phyloP scores from a whole-genome alignment of 2,329 filamentous ascomycete species.

The Huntiella bhutanensis region DNA sequence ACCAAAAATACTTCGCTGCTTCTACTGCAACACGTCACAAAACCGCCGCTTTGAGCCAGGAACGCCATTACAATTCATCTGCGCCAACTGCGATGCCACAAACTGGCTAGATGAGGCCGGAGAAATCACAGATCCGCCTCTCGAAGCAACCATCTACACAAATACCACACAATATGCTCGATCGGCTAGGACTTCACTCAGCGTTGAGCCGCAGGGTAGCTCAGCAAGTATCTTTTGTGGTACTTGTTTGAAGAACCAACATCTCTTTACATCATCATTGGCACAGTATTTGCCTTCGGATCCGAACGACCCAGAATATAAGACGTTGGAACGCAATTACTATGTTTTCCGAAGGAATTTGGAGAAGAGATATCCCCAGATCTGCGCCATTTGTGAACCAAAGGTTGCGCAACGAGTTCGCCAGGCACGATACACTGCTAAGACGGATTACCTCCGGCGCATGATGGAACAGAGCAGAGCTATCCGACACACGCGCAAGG shows the following conservation, averaged over 20 bases:
- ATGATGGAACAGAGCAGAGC: constrained; percentile 48
- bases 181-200: constrained; percentile 17
- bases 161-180: constrained; percentile 14
- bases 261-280: constrained; percentile 54
- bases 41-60: constrained; percentile 36
- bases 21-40: constrained; percentile 63
- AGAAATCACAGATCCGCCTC: constrained; percentile 73
- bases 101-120: constrained; percentile 86
- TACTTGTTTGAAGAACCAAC: constrained; percentile 76
- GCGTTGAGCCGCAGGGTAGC: constrained; percentile 8
- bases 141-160: constrained; percentile 30
- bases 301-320: constrained; percentile 46
- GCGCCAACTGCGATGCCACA: constrained; percentile 60
- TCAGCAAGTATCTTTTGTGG: constrained; percentile 39
- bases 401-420: constrained; percentile 51
- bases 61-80: constrained; percentile 43
- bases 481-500: constrained; percentile 17
- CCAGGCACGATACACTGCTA: constrained; percentile 59
- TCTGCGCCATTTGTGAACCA: constrained; percentile 65
- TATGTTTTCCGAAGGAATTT: constrained; percentile 52
- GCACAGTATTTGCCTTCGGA: constrained; percentile 60
- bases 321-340: constrained; percentile 46
- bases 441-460: constrained; percentile 59
- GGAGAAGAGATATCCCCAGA: constrained; percentile 71
- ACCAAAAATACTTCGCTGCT: constrained; percentile 42